Base-by-base conservation (phyloP, 2,329 filamentous ascomycete species). In the Albifimbria verrucaria region DNA sequence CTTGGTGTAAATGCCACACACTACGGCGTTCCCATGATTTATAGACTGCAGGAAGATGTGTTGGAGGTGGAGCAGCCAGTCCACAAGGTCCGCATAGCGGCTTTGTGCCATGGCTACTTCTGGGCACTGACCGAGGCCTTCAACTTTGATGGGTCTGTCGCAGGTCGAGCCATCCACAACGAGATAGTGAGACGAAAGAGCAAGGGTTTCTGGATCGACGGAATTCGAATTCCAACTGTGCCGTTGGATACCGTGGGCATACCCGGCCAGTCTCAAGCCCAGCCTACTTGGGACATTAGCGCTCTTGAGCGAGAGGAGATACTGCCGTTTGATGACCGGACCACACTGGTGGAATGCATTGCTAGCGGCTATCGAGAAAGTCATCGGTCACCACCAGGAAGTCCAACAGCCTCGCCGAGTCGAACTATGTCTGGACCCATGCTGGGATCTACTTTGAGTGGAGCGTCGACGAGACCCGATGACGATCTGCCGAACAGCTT, bases 101-200 rank as follows among this genome's bases (percentile, higher is more conserved):
- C 89, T 65, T 75, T 97, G 52, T 90, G 93, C 49, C 90, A 96
- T 64, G 92, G 91, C 9, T 97, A 97, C 69, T 85, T 97, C 54
- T 93, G 89, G 87, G 82, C 84, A 1, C 67, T 97, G 55, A 85
- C 82, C 4, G 87, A 92, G 54, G 86, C 83, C 52, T 92, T 96
- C 57, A 82, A 89, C 45, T 87, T 95, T 56, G 87, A 92, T 51
- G 77, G 78, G 7, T 86, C 88, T 0, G 76, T 79, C 0, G 79
- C 89, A 18, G 92, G 90, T 7, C 79, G 80, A 50, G 84, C 85
- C 7, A 85, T 97, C 28, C 81, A 87, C 51, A 85, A 83, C 53
- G 92, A 96, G 67, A 88, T 97, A 53, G 77, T 81, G 11, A 81
- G 89, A 49, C 82, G 93, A 39, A 87, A 86, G 64, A 85, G 79